A percentile compares a stretch with the other conserved stretches of the same genome.
phyloP scores from a whole-genome alignment of 2,329 filamentous ascomycete genomes.

The Zymoseptoria pseudotritici region DNA sequence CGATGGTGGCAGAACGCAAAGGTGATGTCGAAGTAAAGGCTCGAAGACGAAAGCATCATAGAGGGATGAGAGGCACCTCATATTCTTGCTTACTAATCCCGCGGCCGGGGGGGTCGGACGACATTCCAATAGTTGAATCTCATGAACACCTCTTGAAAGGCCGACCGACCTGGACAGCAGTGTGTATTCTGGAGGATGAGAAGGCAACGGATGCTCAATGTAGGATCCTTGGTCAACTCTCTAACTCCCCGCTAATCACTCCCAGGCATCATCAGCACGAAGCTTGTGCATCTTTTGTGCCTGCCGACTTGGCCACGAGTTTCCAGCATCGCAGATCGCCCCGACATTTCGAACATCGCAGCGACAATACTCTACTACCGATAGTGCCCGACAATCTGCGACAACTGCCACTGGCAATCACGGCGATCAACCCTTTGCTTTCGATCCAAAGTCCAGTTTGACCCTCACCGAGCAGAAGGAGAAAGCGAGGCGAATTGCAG shows the following conservation, averaged over 20 bases:
- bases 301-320: conserved; percentile 20
- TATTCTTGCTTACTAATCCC: not conserved
- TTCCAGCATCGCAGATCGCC: conserved; percentile 8
- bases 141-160: conserved; percentile 1
- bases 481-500: conserved; percentile 6
- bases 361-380: conserved; percentile 11
- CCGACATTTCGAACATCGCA: conserved; percentile 1
- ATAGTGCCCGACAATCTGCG: conserved; percentile 6
- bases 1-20: not conserved
- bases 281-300: conserved; percentile 30
- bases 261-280: conserved; percentile 24
- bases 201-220: conserved; percentile 24
- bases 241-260: conserved; percentile 5
- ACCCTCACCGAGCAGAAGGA: conserved; percentile 17
- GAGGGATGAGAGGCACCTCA: not conserved
- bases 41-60: not conserved
- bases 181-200: conserved; percentile 16
- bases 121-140: not conserved
- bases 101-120: not conserved
- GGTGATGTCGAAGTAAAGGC: not conserved
- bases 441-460: conserved; percentile 19
- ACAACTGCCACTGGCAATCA: conserved; percentile 3
- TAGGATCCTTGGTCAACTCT: conserved; percentile 2
- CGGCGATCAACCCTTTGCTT: conserved; percentile 2
- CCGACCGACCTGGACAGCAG: conserved; percentile 2